These are phyloP conservation scores for Metahyphopichia silvanorum DNA, from an alignment of 805 yeast genomes.

Conservation along the genomic window DNA sequence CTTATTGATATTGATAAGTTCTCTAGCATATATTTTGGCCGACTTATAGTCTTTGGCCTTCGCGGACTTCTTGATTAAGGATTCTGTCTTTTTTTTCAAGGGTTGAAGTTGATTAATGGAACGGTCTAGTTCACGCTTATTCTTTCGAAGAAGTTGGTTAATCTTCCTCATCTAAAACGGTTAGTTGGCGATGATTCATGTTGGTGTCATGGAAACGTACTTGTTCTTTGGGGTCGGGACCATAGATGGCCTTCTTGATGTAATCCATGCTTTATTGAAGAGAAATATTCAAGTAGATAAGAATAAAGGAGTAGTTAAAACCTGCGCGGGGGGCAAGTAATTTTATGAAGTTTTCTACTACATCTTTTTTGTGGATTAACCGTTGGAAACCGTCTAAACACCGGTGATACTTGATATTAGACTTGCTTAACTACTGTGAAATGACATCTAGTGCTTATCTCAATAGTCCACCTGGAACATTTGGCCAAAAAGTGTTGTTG, in stretches of 20 bases:
- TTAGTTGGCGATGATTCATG: constrained; percentile 4
- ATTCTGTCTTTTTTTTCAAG: constrained; percentile 72
- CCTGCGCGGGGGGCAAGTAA: too few species aligned
- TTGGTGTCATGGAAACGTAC: constrained; percentile 28
- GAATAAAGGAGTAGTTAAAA: too few species aligned
- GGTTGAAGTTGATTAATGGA: constrained; percentile 60
- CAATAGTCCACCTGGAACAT: constrained; percentile 1
- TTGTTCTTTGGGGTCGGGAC: constrained; percentile 94
- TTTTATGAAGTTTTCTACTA: too few species aligned
- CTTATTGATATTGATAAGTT: constrained; percentile 66
- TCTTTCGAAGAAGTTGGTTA: constrained; percentile 75
- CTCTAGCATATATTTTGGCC: constrained; percentile 79
- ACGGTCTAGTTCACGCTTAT: constrained; percentile 79
- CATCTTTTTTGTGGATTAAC: too few species aligned
- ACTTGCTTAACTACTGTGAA: too few species aligned
- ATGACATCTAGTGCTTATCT: too few species aligned
- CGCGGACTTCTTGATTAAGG: constrained; percentile 69
- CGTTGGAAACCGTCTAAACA: too few species aligned
- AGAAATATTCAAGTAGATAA: not conserved
- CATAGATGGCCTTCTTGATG: constrained; percentile 85
- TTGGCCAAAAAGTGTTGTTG: constrained; percentile 20
- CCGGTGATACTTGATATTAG: not conserved
- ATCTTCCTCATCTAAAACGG: constrained; percentile 59
- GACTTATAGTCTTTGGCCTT: constrained; percentile 72
- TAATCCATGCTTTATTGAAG: constrained; percentile 59